These are phyloP conservation scores for Dentipellis sp. DNA, from an alignment of 768 basidiomycete species.

Conservation along the genomic window DNA sequence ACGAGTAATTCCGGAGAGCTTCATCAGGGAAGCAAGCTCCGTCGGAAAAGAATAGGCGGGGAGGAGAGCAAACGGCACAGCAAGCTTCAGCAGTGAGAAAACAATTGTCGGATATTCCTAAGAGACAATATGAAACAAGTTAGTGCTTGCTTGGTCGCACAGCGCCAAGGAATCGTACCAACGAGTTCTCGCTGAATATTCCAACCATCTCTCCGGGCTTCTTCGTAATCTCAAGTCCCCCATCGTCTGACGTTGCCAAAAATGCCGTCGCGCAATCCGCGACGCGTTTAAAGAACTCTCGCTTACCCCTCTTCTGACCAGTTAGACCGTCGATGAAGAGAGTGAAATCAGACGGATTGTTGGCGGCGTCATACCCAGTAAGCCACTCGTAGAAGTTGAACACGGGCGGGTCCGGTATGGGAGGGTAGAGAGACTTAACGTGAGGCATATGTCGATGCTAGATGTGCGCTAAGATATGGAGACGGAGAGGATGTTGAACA, in stretches of 20 bases:
- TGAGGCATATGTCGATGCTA: background rate
- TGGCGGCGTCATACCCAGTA: background rate
- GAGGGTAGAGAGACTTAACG: background rate
- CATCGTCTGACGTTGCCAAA: conserved; percentile 20
- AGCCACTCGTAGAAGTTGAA: background rate
- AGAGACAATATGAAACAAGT: background rate
- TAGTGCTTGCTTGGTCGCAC: background rate
- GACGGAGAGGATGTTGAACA: too few species aligned
- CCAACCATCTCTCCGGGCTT: conserved; percentile 53
- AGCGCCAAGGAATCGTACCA: conserved; percentile 32
- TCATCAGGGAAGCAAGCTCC: conserved; percentile 44
- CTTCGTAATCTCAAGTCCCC: background rate
- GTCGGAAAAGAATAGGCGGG: conserved; percentile 46
- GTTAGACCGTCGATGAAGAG: background rate
- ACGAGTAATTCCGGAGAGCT: conserved; percentile 38
- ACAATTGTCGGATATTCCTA: conserved; percentile 48
- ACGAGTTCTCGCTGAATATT: conserved; percentile 59
- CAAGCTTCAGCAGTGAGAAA: conserved; percentile 37
- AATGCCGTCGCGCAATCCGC: background rate
- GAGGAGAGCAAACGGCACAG: conserved; percentile 45
- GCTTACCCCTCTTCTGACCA: background rate
- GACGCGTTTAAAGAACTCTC: background rate
- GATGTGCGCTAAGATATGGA: too few species aligned
- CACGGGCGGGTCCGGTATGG: background rate
- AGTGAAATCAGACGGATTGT: background rate